Conservation (phyloP, 148 eudicot genomes). For the Polygonum maritimum region DNA sequence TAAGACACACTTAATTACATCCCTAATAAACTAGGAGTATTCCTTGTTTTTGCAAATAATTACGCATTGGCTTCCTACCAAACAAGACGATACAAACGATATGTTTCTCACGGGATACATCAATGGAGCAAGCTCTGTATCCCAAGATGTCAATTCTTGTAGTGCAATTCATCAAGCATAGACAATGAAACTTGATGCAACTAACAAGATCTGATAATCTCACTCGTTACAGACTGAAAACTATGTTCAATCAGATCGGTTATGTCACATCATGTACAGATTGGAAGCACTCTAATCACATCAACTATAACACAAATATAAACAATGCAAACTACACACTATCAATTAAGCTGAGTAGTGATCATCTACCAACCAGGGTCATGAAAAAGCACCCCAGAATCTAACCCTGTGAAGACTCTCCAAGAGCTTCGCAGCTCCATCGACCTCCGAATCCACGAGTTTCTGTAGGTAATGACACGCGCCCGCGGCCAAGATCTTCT, state of each 20-base stretch:
- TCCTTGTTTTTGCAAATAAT: no score
- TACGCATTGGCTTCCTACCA: no score
- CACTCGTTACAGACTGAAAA: no score
- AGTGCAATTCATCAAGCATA: no score
- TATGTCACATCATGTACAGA: not conserved
- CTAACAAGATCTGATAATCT: no score
- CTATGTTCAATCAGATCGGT: no score
- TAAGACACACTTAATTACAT: not conserved
- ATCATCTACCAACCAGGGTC: slow-evolving; percentile 22
- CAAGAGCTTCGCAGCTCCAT: slow-evolving; percentile 66
- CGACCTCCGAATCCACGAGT: slow-evolving; percentile 59
- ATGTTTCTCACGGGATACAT: no score
- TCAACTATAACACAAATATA: not conserved
- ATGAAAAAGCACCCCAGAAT: slow-evolving; percentile 75
- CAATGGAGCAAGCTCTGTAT: no score
- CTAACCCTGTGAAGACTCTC: slow-evolving; percentile 56
- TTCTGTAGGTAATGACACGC: slow-evolving; percentile 53
- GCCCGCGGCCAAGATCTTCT: slow-evolving; percentile 57
- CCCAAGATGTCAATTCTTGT: no score
- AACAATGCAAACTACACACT: slow-evolving; percentile 11
- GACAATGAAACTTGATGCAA: no score
- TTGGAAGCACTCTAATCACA: not conserved
- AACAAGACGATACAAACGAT: no score
- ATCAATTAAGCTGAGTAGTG: not conserved
- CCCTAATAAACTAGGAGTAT: no score